Evolutionary conservation across 352 stramenopile genomes (phyloP), one percentile per base, ranked within the genome.

Genomic region (Pythium sukuiense): DNA sequence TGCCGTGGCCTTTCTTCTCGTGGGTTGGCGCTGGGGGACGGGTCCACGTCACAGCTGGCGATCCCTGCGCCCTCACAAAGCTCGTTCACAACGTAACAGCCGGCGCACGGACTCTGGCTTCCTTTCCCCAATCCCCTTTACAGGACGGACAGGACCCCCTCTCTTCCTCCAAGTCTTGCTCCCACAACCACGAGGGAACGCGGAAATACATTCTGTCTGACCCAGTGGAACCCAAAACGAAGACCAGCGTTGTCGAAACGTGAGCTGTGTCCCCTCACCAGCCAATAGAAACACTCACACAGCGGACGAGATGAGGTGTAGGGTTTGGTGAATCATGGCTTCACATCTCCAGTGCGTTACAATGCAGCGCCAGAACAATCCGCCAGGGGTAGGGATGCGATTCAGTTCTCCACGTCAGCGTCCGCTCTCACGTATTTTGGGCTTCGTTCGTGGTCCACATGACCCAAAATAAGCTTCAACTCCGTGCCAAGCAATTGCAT

Each of bases 11-110:
- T 52, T 52, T 52, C 45, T 52, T 14, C 18, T 9, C 50, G 11
- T 30, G 26, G 29, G 50, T 27, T 57, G 27, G 32, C 27, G 26
- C 41, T 43, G 27, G 50, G 26, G 27, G 50, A 57, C 50, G 27
- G 50, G 50, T 26, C 37, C 37, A 35, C 35, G 60, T 60, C 60
- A 66, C 60, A 66, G 60, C 60, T 59, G 60, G 60, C 50, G 59
- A 41, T 59, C 53, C 30, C 32, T 29, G 30, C 45, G 41, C 59
- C 49, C 59, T 50, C 48, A 9, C 45, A 14, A 41, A 0, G 20
- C 45, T 43, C 59, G 33, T 49, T 32, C 48, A 16, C 45, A 14
- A 41, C n/a, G 57, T 55, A 59, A 66, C 60, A 66, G 52, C 53
- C 49, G 60, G 50, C 35, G 12, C 2, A 35, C 8, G 39, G 52